A percentile compares a stretch with the other conserved stretches of the same genome.
phyloP scores from a whole-genome alignment of 352 stramenopile genomes.

The Globisporangium perplexum region DNA sequence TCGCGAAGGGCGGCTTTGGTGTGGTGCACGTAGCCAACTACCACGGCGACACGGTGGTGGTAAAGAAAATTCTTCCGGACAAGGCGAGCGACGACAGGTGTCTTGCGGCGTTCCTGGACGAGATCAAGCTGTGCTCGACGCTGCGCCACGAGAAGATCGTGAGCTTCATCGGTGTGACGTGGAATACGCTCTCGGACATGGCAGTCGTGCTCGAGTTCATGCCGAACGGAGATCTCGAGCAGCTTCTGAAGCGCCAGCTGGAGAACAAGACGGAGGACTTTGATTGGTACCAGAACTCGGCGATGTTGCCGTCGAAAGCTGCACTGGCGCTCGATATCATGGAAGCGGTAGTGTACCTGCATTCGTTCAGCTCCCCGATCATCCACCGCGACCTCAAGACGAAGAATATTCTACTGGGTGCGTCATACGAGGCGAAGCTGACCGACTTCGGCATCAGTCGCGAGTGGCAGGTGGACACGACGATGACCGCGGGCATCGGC shows the following conservation, averaged over 20 bases:
- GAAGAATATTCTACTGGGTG: slow-evolving; percentile 68
- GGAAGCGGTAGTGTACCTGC: slow-evolving; percentile 76
- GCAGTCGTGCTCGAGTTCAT: slow-evolving; percentile 80
- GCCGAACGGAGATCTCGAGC: slow-evolving; percentile 66
- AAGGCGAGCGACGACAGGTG: slow-evolving; percentile 70
- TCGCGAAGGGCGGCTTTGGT: slow-evolving; percentile 74
- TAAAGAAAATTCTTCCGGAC: slow-evolving; percentile 84
- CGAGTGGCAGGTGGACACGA: slow-evolving; percentile 69
- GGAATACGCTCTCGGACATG: slow-evolving; percentile 84
- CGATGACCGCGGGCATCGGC: slow-evolving; percentile 79
- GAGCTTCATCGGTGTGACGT: slow-evolving; percentile 76
- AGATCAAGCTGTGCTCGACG: slow-evolving; percentile 81
- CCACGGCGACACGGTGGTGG: slow-evolving; percentile 49
- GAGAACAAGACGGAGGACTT: slow-evolving; percentile 47
- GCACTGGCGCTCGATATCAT: slow-evolving; percentile 66
- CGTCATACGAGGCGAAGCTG: slow-evolving; percentile 66
- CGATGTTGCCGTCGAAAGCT: slow-evolving; percentile 39
- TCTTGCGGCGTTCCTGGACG: slow-evolving; percentile 67
- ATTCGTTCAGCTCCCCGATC: slow-evolving; percentile 77
- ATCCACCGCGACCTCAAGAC: slow-evolving; percentile 79
- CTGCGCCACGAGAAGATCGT: slow-evolving; percentile 78
- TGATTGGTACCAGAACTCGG: slow-evolving; percentile 59
- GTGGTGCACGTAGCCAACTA: slow-evolving; percentile 67
- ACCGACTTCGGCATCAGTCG: slow-evolving; percentile 82
- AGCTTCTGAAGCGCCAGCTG: slow-evolving; percentile 56